Conservation (phyloP, 805 yeast species). For the Yamadazyma kitorensis region DNA sequence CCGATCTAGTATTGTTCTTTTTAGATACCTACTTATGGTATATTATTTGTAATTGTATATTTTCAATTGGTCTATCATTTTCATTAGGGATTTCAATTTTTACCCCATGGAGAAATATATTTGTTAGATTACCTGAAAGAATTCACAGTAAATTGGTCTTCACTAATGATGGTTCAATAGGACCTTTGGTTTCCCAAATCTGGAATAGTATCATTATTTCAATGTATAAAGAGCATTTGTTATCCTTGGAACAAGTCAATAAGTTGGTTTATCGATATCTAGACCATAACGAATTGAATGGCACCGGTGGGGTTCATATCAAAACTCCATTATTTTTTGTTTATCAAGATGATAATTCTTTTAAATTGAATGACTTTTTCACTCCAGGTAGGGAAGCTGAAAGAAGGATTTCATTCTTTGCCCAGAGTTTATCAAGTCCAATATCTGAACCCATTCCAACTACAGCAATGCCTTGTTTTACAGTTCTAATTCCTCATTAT, state of each 20-base stretch:
- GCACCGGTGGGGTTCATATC: conserved; percentile 11
- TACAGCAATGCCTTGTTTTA: conserved; percentile 47
- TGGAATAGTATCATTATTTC: conserved; percentile 28
- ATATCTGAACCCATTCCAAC: conserved; percentile 48
- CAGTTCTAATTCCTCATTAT: conserved; percentile 52
- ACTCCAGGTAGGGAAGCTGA: conserved; percentile 48
- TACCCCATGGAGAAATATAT: conserved; percentile 38
- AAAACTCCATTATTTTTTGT: conserved; percentile 47
- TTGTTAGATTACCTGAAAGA: conserved; percentile 33
- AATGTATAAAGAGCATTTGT: conserved; percentile 36
- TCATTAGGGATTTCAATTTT: conserved; percentile 31
- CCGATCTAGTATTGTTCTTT: conserved; percentile 33
- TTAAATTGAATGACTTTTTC: conserved; percentile 39
- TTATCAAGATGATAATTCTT: conserved; percentile 44
- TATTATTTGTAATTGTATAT: conserved; percentile 32
- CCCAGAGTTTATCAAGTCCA: conserved; percentile 49
- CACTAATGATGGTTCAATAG: conserved; percentile 3
- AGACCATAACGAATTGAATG: conserved; percentile 5
- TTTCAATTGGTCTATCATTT: conserved; percentile 31
- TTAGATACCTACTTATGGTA: conserved; percentile 42
- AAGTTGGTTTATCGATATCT: conserved; percentile 24
- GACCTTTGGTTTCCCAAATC: conserved; percentile 19
- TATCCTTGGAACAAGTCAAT: conserved; percentile 41
- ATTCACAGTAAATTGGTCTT: conserved; percentile 25
- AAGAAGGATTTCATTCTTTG: conserved; percentile 51